Evolutionary conservation across 106 monocot genomes (phyloP).

Genomic region (Apostasia shenzhenica): DNA sequence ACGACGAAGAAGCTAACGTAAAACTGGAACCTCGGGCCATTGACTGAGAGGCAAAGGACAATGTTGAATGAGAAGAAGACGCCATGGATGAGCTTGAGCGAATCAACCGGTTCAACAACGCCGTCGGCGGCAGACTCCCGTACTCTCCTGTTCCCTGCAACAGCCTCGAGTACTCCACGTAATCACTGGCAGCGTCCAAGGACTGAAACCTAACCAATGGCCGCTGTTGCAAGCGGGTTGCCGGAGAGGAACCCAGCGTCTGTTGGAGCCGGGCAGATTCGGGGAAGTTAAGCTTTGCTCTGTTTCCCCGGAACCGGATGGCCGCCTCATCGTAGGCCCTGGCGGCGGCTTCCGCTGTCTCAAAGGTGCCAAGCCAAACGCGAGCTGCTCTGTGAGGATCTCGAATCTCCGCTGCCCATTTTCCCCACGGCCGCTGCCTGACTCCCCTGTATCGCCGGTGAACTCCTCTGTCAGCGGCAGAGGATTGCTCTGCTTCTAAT

Average conservation of each 20-base stretch:
- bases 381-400: conserved; percentile 63
- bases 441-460: conserved; percentile 48
- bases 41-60: background rate
- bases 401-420: conserved; percentile 71
- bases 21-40: background rate
- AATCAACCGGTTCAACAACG: conserved; percentile 15
- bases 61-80: background rate
- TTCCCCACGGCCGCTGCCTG: conserved; percentile 67
- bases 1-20: background rate
- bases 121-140: conserved; percentile 5
- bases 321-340: conserved; percentile 63
- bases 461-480: conserved; percentile 3
- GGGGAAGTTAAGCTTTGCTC: conserved; percentile 66
- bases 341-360: conserved; percentile 56
- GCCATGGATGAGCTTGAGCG: conserved; percentile 8
- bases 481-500: background rate
- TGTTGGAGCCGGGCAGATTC: conserved; percentile 17
- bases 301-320: conserved; percentile 40
- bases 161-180: conserved; percentile 31
- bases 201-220: background rate
- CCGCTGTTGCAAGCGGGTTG: background rate
- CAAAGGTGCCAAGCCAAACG: conserved; percentile 71
- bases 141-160: conserved; percentile 26
- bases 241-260: conserved; percentile 4
- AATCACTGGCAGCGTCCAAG: conserved; percentile 6